A percentile compares a stretch with the other conserved stretches of the same genome.
phyloP scores from a whole-genome alignment of 169 alveolate species.

The Plasmodium cynomolgi region DNA sequence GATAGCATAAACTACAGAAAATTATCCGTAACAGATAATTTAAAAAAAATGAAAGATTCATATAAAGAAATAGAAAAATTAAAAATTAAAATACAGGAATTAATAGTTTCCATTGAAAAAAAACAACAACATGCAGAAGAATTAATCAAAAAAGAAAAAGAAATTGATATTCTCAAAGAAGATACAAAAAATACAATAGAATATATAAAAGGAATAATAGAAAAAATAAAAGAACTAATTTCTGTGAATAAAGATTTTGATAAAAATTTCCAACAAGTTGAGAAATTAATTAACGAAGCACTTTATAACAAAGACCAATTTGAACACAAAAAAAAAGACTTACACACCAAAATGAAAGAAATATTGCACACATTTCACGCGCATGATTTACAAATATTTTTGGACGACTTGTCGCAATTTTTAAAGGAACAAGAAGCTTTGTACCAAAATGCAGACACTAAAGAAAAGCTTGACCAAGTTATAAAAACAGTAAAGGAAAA shows the following conservation, averaged over 20 bases:
- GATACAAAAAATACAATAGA: background rate
- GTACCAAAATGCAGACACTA: background rate
- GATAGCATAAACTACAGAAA: background rate
- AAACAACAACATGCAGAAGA: background rate
- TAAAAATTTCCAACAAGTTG: background rate
- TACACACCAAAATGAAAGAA: background rate
- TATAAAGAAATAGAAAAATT: background rate
- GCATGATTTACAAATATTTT: background rate
- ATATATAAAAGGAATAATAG: background rate
- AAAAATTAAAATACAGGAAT: background rate
- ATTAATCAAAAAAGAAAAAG: background rate
- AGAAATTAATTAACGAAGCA: background rate
- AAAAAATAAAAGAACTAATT: background rate
- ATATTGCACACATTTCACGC: background rate
- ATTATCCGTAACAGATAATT: background rate
- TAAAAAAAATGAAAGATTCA: background rate
- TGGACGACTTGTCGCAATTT: background rate
- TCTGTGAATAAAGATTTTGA: background rate
- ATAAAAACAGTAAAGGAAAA: background rate
- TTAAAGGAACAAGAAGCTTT: background rate
- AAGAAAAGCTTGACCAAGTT: background rate
- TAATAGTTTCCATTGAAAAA: background rate
- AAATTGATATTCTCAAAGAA: background rate
- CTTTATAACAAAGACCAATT: background rate
- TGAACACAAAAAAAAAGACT: background rate